Evolutionary conservation across 495 filamentous ascomycete genomes (phyloP).

Genomic region (Geoglossum glabrum): DNA sequence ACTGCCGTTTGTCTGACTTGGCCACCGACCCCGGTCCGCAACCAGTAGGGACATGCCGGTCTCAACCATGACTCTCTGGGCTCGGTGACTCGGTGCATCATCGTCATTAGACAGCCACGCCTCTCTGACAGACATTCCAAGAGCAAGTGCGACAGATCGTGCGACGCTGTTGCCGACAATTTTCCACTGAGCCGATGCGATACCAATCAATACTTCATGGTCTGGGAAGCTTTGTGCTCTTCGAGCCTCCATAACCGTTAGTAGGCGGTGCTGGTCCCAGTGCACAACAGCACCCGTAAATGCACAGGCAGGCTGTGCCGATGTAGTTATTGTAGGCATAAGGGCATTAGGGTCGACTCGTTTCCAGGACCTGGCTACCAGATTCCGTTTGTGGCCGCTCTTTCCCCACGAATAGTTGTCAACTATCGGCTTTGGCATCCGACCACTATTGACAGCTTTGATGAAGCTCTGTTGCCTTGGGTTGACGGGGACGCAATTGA

Average conservation of each 20-base stretch:
- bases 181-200: constrained; percentile 28
- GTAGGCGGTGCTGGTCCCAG: constrained; percentile 33
- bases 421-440: constrained; percentile 16
- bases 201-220: constrained; percentile 43
- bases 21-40: neutral
- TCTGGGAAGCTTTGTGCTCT: constrained; percentile 48
- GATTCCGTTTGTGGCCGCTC: constrained; percentile 5
- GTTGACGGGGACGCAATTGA: constrained; percentile 19
- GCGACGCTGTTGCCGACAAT: constrained; percentile 55
- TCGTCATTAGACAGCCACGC: constrained; percentile 24
- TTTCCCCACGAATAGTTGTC: constrained; percentile 3
- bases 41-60: neutral
- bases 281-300: constrained; percentile 31
- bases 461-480: constrained; percentile 13
- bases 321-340: constrained; percentile 36
- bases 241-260: constrained; percentile 40
- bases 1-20: neutral
- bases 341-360: constrained; percentile 30
- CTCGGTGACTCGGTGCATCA: neutral
- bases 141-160: constrained; percentile 37
- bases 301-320: constrained; percentile 23
- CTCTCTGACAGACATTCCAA: constrained; percentile 39
- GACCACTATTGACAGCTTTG: constrained; percentile 16
- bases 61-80: neutral
- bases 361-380: constrained; percentile 23